Conservation (phyloP, 257 asterid genomes). For the Rubia yunnanensis region DNA sequence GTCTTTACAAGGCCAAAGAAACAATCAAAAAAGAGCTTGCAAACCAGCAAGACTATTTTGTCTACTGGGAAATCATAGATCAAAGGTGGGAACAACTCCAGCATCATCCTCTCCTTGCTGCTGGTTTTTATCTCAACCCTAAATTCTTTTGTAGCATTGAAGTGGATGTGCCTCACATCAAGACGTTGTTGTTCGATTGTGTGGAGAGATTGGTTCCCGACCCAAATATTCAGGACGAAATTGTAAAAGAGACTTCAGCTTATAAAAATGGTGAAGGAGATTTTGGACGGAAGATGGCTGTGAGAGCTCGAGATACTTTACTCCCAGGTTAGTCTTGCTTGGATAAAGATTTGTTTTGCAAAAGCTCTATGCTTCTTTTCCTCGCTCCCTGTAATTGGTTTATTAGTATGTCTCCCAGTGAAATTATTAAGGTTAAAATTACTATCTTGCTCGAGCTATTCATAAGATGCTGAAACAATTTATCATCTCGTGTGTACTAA, state of each 20-base stretch:
- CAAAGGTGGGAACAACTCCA: conserved; percentile 73
- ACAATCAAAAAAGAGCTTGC: conserved; percentile 67
- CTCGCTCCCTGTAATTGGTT: background rate
- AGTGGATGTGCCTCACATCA: conserved; percentile 66
- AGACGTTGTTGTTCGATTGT: conserved; percentile 70
- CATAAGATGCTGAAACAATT: background rate
- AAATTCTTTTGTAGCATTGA: conserved; percentile 71
- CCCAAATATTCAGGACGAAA: conserved; percentile 58
- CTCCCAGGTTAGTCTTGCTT: conserved; percentile 65
- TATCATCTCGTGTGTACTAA: background rate
- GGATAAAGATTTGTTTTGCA: background rate
- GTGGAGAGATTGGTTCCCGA: conserved; percentile 82
- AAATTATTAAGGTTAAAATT: background rate
- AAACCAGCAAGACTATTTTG: conserved; percentile 43
- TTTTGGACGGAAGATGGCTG: conserved; percentile 93
- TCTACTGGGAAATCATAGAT: conserved; percentile 75
- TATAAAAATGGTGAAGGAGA: conserved; percentile 76
- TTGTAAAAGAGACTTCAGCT: conserved; percentile 70
- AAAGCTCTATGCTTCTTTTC: too few species aligned
- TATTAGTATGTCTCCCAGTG: background rate
- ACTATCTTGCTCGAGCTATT: background rate
- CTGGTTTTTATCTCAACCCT: conserved; percentile 91
- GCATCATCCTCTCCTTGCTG: conserved; percentile 74
- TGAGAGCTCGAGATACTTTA: conserved; percentile 77
- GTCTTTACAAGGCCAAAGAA: conserved; percentile 80